Evolutionary conservation across 306 rosid species (phyloP).

Genomic region (Lathyrus sativus): DNA sequence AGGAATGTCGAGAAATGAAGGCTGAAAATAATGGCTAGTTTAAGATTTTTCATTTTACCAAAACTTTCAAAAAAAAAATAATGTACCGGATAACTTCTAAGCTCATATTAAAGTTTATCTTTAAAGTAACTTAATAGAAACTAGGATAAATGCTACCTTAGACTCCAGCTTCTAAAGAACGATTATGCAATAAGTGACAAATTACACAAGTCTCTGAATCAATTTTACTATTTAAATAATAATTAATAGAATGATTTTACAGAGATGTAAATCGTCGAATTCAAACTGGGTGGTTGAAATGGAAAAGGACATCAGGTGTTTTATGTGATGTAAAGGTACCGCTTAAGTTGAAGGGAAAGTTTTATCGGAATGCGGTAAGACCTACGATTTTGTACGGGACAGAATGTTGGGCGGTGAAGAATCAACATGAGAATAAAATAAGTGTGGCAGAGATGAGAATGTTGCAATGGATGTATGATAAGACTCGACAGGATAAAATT

Average conservation of each 20-base stretch:
- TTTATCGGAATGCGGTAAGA: no score
- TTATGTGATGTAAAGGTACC: no score
- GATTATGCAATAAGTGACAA: background rate
- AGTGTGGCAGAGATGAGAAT: no score
- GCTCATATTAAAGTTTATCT: background rate
- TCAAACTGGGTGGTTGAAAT: no score
- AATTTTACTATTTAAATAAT: slow-evolving; percentile 1
- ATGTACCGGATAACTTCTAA: background rate
- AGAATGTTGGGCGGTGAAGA: no score
- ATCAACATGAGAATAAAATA: no score
- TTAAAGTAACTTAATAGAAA: slow-evolving; percentile 10
- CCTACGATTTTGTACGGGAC: no score
- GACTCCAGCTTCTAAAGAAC: background rate
- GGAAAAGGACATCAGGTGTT: no score
- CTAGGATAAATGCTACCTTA: background rate
- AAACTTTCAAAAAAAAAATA: background rate
- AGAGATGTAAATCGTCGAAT: no score
- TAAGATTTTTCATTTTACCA: background rate
- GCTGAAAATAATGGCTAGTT: slow-evolving; percentile 1
- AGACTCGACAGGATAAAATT: no score
- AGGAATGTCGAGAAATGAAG: background rate
- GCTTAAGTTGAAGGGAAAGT: no score
- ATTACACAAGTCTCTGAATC: slow-evolving; percentile 17
- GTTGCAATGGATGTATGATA: no score
- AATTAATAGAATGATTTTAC: slow-evolving; percentile 18